Evolutionary conservation across 306 rosid genomes (phyloP), one percentile per base, ranked within the genome.

Genomic region (Trifolium pratense): DNA sequence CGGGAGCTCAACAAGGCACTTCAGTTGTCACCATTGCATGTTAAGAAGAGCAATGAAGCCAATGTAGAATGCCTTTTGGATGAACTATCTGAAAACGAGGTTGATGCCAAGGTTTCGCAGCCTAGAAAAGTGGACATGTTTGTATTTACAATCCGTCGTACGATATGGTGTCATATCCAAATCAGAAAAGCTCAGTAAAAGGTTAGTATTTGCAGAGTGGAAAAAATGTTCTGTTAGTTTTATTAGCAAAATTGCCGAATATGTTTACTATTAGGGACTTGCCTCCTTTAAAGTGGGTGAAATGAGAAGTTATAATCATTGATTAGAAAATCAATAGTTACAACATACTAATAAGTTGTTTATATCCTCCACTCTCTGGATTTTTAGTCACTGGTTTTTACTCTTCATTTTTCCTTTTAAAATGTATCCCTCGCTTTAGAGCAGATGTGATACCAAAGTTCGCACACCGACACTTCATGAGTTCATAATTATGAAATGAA

Each of bases 21-120:
- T 56, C 77, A 74, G 69, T 80, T 88, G 86, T 83, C 83, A 75
- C 15, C 77, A 82, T 78, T 90, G 81, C 75, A 82, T 86, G 91
- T 67, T 73, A 76, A 81, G 55, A 52, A 83, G 85, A 68, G 86
- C 90, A 29, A 43, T 85, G 77, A 82, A 69, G 69, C 62, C 42
- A 42, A 25, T 52, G 43, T 66, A 80, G 48, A 72, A 48, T 63
- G 63, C 62, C 60, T 61, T 60, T 37, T 25, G 77, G 71, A 40
- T 37, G 67, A 15, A 37, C 16, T 46, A 36, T 56, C 39, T 34
- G 70, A 40, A 75, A 70, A 71, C 10, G 55, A 17, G 40, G 40
- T 26, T 53, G 69, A 68, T 45, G 67, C 72, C 49, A 66, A 37
- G 67, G 51, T 15, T 26, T 68, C 46, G 11, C 45, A 65, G 65